phyloP scores from a whole-genome alignment of 495 filamentous ascomycete species.

The Xylaria grammica region DNA sequence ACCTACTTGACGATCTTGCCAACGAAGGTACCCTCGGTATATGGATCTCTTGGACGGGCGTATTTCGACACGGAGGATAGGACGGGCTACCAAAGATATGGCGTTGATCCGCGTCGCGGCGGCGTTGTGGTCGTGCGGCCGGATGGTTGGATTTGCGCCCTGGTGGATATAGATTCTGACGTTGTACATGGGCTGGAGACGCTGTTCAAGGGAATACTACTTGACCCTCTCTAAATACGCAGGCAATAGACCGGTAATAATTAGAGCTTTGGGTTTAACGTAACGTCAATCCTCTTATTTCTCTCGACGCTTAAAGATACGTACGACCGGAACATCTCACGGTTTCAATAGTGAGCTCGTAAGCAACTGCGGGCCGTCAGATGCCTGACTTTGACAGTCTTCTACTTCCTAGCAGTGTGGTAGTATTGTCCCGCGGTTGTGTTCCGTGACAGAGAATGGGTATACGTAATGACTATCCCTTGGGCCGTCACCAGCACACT shows the following conservation, averaged over 20 bases:
- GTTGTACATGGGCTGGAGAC: constrained; percentile 5
- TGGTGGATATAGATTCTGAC: constrained; percentile 26
- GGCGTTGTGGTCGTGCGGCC: constrained; percentile 48
- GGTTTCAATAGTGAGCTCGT: too few relatives aligned
- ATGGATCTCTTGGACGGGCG: constrained; percentile 42
- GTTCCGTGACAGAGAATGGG: too few relatives aligned
- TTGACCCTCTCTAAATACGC: background rate
- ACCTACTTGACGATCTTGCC: constrained; percentile 44
- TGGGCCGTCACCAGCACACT: too few relatives aligned
- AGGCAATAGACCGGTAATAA: background rate
- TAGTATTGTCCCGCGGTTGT: too few relatives aligned
- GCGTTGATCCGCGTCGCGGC: constrained; percentile 37
- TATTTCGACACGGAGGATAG: constrained; percentile 42
- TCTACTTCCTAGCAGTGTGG: too few relatives aligned
- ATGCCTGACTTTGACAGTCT: too few relatives aligned
- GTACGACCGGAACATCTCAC: background rate
- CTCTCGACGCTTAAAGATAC: background rate
- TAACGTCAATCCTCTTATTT: background rate
- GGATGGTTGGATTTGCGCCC: constrained; percentile 52
- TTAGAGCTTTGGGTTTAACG: background rate
- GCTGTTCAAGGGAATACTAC: background rate
- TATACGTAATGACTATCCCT: too few relatives aligned
- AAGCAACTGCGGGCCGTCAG: too few relatives aligned
- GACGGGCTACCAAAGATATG: constrained; percentile 43
- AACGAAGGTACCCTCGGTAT: constrained; percentile 39